Conservation (phyloP, 1,139 yeast species). For the Magnusiomyces paraingens region DNA sequence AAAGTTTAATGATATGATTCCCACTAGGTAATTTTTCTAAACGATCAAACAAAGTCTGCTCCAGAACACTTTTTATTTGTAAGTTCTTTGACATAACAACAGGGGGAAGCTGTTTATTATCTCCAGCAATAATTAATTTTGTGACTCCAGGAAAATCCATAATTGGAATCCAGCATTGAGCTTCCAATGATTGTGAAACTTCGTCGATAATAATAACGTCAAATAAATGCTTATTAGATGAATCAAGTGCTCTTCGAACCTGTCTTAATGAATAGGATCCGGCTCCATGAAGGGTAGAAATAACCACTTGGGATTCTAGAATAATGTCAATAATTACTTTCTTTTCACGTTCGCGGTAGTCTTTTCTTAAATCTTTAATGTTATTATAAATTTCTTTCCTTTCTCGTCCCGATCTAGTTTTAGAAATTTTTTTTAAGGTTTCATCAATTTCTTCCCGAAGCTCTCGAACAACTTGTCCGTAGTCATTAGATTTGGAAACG, state of each 20-base stretch:
- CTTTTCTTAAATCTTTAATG: constrained; percentile 62
- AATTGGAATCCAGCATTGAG: constrained; percentile 97
- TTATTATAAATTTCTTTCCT: constrained; percentile 62
- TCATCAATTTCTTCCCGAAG: constrained; percentile 65
- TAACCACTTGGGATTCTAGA: constrained; percentile 57
- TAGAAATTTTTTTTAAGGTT: constrained; percentile 52
- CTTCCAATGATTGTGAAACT: constrained; percentile 89
- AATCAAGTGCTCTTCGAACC: constrained; percentile 32
- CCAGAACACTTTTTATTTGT: constrained; percentile 39
- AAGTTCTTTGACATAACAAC: constrained; percentile 34
- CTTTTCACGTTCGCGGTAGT: constrained; percentile 58
- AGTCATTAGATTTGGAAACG: constrained; percentile 55
- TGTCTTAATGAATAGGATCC: constrained; percentile 62
- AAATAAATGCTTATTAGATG: constrained; percentile 40
- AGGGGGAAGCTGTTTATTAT: constrained; percentile 73
- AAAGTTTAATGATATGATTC: constrained; percentile 45
- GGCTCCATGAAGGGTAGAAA: constrained; percentile 83
- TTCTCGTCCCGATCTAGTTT: constrained; percentile 59
- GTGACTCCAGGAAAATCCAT: constrained; percentile 54
- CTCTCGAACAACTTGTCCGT: constrained; percentile 58
- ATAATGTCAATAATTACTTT: constrained; percentile 57
- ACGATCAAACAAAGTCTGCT: constrained; percentile 73
- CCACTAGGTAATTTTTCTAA: constrained; percentile 46
- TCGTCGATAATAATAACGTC: constrained; percentile 89
- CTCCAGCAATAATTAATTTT: constrained; percentile 53